Percentiles rank a stretch among this genome's conserved stretches.
Evolutionary conservation across 306 rosid genomes (phyloP).

Genomic region (Corylus americana): DNA sequence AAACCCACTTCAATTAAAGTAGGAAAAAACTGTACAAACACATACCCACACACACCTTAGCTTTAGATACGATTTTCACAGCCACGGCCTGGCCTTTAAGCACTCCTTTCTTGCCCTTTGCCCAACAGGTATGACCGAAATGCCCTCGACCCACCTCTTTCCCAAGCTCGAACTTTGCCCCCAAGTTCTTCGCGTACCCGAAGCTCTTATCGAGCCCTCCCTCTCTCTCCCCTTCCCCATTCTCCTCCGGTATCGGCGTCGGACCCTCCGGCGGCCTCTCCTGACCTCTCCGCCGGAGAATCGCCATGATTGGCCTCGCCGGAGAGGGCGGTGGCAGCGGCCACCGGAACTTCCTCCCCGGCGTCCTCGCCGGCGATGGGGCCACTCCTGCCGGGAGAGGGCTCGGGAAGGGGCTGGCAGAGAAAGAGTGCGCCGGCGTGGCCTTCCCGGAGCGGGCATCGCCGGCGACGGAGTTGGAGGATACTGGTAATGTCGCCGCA

Average conservation of each 20-base stretch:
- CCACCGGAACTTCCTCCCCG: slow-evolving; percentile 86
- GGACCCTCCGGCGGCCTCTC: slow-evolving; percentile 67
- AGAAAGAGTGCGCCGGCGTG: slow-evolving; percentile 66
- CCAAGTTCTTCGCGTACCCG: slow-evolving; percentile 80
- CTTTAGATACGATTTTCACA: slow-evolving; percentile 91
- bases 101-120: slow-evolving; percentile 82
- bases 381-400: slow-evolving; percentile 83
- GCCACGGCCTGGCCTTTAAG: slow-evolving; percentile 87
- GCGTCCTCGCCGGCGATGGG: slow-evolving; percentile 86
- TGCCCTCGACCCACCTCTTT: slow-evolving; percentile 96
- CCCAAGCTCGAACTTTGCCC: slow-evolving; percentile 81
- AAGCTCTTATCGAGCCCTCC: slow-evolving; percentile 82
- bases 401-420: slow-evolving; percentile 64
- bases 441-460: slow-evolving; percentile 45
- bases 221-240: slow-evolving; percentile 56
- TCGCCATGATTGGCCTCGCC: slow-evolving; percentile 94
- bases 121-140: slow-evolving; percentile 96
- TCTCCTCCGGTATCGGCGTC: slow-evolving; percentile 87
- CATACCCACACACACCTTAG: slow-evolving; percentile 56
- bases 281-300: slow-evolving; percentile 60
- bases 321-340: slow-evolving; percentile 93
- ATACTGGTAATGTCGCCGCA: slow-evolving; percentile 15
- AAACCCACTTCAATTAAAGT: not conserved
- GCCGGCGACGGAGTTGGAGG: slow-evolving; percentile 30
- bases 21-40: not conserved